A percentile compares a stretch with the other conserved stretches of the same genome.
Evolutionary conservation across 2,329 filamentous ascomycete species (phyloP).

Genomic region (Magnaporthales sp.): DNA sequence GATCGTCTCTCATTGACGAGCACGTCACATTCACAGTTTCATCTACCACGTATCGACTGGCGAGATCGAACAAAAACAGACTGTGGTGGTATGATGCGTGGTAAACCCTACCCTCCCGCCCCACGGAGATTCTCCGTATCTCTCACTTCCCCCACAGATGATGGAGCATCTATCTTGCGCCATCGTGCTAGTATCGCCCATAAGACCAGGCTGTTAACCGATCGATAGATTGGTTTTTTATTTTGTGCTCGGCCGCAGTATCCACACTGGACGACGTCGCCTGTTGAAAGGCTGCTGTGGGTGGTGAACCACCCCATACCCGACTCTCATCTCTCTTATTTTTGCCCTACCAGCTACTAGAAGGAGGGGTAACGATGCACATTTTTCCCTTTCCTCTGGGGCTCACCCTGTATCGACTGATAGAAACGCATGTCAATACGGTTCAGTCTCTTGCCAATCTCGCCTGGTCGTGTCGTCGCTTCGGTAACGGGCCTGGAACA

Average conservation of each 20-base stretch:
- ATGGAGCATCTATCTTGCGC: background rate
- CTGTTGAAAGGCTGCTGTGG: background rate
- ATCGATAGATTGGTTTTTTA: background rate
- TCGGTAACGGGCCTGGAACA: background rate
- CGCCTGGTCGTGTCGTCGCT: background rate
- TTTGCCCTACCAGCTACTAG: too few relatives aligned
- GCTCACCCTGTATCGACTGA: background rate
- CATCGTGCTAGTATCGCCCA: background rate
- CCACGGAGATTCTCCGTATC: constrained; percentile 1
- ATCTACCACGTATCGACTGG: background rate
- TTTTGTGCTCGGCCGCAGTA: background rate
- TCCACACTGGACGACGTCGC: background rate
- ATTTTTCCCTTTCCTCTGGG: background rate
- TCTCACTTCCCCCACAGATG: background rate
- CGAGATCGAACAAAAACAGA: background rate
- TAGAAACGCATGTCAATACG: background rate
- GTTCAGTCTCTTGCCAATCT: background rate
- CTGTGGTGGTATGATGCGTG: background rate
- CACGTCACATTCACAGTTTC: background rate
- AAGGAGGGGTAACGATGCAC: background rate
- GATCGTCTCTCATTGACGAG: background rate
- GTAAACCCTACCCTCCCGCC: background rate
- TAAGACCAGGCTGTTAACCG: background rate
- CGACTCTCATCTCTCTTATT: background rate
- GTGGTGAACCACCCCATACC: background rate